Base-by-base conservation (phyloP, 2,329 filamentous ascomycete species). In the Trichoderma hamatum region DNA sequence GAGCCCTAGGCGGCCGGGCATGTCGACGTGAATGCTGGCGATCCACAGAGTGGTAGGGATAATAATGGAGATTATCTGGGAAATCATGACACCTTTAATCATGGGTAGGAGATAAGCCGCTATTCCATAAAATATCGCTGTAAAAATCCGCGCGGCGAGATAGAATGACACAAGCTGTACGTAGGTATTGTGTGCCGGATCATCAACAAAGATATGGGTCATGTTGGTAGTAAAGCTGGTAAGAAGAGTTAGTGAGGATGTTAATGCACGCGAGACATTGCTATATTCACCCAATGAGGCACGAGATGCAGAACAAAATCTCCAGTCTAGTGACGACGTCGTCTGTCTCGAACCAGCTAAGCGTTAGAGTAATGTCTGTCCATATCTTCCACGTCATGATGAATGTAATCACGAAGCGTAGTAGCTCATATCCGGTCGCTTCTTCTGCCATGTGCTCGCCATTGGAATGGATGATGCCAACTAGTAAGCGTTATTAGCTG, bases 381-480 rank as follows among this genome's bases (percentile, higher is more conserved):
- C 88, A 90, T 71, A 90, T 86, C 73, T 89, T 89, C 83, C 85
- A 89, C 34, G 84, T 84, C 79, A 90, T 84, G 70, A 86, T 84
- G 73, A 90, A 90, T 0, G 86, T 88, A 52, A 89, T 85, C 64
- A 82, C 78, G 73, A 90, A 90, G 32, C 84, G 82, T 24, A 89
- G 80, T n/a, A 90, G 78, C 56, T 86, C 83, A 36, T 82, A 73
- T 0, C 84, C 87, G 11, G 82, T 85, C 0, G 88, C 81, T 64
- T 85, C 78, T 73, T 89, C 87, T 14, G 85, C 83, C 14, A 87
- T 85, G 64, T 83, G 84, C 74, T 90, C 89, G 28, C 88, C 88
- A 56, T 89, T 88, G 73, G 88, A 84, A 32, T 88, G 87, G 60
- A 90, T 84, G 70, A 90, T 90, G 10, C 87, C 87, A 28, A 89